phyloP scores from a whole-genome alignment of 2,329 filamentous ascomycete species.

The Huntiella moniliformis region DNA sequence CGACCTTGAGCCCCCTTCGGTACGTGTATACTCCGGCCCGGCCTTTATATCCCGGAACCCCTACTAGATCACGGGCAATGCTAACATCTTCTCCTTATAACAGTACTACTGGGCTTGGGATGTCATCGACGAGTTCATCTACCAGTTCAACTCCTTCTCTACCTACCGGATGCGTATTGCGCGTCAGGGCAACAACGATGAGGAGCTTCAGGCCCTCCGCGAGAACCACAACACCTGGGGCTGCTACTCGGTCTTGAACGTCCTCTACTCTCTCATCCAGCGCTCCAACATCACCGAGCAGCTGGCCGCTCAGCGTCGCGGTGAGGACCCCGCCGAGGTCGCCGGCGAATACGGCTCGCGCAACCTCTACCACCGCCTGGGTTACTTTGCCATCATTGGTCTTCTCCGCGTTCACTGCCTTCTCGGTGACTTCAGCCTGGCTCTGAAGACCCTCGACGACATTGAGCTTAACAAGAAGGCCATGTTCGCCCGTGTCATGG shows the following conservation, averaged over 20 bases:
- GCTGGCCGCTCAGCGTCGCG: conserved; percentile 80
- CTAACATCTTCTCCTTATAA: conserved; percentile 7
- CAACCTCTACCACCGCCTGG: conserved; percentile 92
- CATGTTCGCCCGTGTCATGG: conserved; percentile 99
- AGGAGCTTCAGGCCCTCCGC: conserved; percentile 76
- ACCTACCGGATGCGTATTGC: conserved; percentile 88
- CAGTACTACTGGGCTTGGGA: conserved; percentile 99
- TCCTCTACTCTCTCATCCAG: conserved; percentile 97
- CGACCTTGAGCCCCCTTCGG: conserved; percentile 87
- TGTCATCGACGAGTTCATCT: conserved; percentile 99
- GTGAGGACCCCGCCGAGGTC: conserved; percentile 71
- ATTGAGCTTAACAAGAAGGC: conserved; percentile 99
- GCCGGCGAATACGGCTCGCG: conserved; percentile 91
- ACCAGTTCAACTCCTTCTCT: conserved; percentile 99
- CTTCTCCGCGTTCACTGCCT: conserved; percentile 90
- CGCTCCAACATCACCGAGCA: conserved; percentile 96
- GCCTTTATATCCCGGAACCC: neutral
- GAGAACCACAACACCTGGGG: conserved; percentile 99
- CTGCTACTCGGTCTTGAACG: conserved; percentile 97
- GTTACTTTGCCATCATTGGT: conserved; percentile 98
- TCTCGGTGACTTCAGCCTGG: conserved; percentile 92
- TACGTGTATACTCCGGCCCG: conserved; percentile 30
- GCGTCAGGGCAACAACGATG: conserved; percentile 63
- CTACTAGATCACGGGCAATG: neutral
- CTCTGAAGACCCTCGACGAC: conserved; percentile 95